phyloP scores from a whole-genome alignment of 2,329 filamentous ascomycete genomes.

The Polychaeton citri region DNA sequence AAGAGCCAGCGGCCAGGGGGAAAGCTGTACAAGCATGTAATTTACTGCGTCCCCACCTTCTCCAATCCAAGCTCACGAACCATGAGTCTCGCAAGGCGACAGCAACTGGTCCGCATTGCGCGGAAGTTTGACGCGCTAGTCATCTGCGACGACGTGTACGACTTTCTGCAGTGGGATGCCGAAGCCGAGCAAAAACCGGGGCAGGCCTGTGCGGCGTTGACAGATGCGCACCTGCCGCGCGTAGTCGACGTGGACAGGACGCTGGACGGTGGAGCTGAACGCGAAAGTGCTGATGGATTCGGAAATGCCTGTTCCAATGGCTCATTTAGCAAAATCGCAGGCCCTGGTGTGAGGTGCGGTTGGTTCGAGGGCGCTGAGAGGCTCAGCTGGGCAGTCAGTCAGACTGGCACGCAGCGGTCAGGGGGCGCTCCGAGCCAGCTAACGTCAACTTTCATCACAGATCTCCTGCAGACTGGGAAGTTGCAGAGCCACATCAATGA shows the following conservation, averaged over 20 bases:
- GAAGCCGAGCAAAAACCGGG: conserved; percentile 11
- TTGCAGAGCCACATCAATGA: conserved; percentile 41
- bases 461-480: conserved; percentile 38
- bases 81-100: conserved; percentile 56
- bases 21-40: conserved; percentile 74
- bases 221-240: conserved; percentile 47
- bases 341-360: conserved; percentile 71
- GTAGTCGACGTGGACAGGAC: conserved; percentile 65
- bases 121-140: conserved; percentile 70
- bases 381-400: conserved; percentile 45
- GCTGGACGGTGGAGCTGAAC: conserved; percentile 43
- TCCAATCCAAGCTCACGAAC: conserved; percentile 79
- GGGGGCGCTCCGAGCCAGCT: conserved; percentile 49
- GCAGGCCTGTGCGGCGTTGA: conserved; percentile 5
- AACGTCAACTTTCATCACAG: conserved; percentile 42
- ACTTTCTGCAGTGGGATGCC: conserved; percentile 69
- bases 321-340: conserved; percentile 78
- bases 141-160: conserved; percentile 85
- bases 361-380: conserved; percentile 66
- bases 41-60: conserved; percentile 82
- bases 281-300: conserved; percentile 44
- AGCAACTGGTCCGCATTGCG: conserved; percentile 60
- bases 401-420: conserved; percentile 45
- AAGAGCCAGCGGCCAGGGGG: conserved; percentile 48
- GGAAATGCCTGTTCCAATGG: conserved; percentile 78